Conservation (phyloP, 106 monocot species). For the Hemerocallis citrina region DNA sequence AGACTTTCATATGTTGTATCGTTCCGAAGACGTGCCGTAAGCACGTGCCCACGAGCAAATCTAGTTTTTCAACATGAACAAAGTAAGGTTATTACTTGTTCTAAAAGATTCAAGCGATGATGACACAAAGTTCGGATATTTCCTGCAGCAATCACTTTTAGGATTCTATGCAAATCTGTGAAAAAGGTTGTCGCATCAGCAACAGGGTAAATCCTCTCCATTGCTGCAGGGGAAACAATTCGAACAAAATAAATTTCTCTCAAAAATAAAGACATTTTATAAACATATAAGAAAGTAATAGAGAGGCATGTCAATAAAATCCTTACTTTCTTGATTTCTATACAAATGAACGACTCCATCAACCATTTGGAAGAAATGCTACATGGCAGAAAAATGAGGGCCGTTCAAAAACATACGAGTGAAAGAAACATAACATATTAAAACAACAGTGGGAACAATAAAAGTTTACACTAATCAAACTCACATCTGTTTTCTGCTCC, state of each 20-base stretch:
- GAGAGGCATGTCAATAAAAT: not conserved
- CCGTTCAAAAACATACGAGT: not conserved
- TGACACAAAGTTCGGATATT: conserved; percentile 91
- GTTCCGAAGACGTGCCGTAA: no score
- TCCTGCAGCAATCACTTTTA: conserved; percentile 72
- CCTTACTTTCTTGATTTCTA: conserved; percentile 55
- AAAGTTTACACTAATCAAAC: conserved; percentile 6
- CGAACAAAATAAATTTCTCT: conserved; percentile 1
- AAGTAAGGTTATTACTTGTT: conserved; percentile 51
- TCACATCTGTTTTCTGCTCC: conserved; percentile 77
- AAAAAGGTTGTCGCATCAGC: conserved; percentile 97
- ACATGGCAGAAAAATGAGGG: conserved; percentile 6
- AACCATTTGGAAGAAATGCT: conserved; percentile 92
- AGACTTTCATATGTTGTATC: no score
- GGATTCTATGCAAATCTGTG: conserved; percentile 91
- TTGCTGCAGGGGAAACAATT: conserved; percentile 29
- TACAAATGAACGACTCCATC: conserved; percentile 95
- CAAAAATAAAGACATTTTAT: not conserved
- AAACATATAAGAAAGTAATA: not conserved
- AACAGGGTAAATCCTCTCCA: conserved; percentile 65
- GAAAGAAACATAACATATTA: not conserved
- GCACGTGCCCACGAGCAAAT: no score
- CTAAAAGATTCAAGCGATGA: conserved; percentile 81
- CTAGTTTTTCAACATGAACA: no score
- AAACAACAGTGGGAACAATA: not conserved